Evolutionary conservation across 345 rosid genomes (phyloP), one percentile per base, ranked within the genome.

Genomic region (Gossypium bickii): DNA sequence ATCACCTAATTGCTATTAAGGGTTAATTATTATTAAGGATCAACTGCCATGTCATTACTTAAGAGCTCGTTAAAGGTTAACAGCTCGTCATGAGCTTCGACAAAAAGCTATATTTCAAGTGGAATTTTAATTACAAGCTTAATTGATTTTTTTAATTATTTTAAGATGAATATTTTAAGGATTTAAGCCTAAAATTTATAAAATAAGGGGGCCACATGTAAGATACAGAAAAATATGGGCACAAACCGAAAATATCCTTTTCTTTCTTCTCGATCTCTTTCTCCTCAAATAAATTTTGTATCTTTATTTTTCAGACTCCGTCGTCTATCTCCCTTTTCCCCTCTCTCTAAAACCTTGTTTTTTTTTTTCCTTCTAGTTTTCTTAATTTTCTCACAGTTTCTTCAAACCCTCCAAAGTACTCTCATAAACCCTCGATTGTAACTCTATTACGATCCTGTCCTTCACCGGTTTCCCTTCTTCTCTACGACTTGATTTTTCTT

Each of bases 391-490:
- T n/a, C 64, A 13, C 70, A 29, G 53, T 53, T 27, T 44, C 66
- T 71, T 73, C 73, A 67, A 80, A 48, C 70, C 76, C 52, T 52
- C n/a, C 56, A 13, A 11, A 38, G 2, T 13, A 66, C 59, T 13
- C 63, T 53, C 76, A 73, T 76, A 27, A 74, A 48, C 55, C 10
- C 43, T 69, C 68, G 86, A 52, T 79, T 75, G 3, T 63, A 61
- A 9, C 75, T 47, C 55, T 73, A 45, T 81, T 77, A 74, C 83
- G 87, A 86, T 75, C 85, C 80, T 77, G 74, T 78, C 80, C 76
- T 49, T 62, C 51, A 11, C 61, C 24, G 61, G 77, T 78, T 78
- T 65, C 71, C 78, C 48, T 9, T 47, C 38, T 74, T 56, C 48
- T 74, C 67, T 63, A 63, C 15, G 51, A 13, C 70, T 43, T 24